A percentile compares a stretch with the other conserved stretches of the same genome.
Conservation (phyloP, 208 protist genomes). For the Trypanosoma scelopori region DNA sequence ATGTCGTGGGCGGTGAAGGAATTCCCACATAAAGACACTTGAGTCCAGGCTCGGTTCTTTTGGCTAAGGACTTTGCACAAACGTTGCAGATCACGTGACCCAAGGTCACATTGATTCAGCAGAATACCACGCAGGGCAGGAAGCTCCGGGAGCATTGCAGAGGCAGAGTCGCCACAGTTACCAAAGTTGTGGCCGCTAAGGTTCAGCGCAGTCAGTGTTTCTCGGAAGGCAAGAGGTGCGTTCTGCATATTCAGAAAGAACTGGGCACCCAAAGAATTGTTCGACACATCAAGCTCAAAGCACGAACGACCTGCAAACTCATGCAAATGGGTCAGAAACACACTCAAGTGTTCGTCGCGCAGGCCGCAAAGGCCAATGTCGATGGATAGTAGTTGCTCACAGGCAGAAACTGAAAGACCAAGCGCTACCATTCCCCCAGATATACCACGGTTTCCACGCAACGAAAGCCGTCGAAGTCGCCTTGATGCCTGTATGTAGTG, state of each 20-base stretch:
- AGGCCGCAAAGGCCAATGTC: slow-evolving; percentile 50
- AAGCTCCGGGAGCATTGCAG: slow-evolving; percentile 33
- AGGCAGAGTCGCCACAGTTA: slow-evolving; percentile 26
- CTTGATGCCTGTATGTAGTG: slow-evolving; percentile 30
- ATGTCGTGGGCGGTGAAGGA: slow-evolving; percentile 7
- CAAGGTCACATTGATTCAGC: slow-evolving; percentile 29
- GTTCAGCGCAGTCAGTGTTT: slow-evolving; percentile 28
- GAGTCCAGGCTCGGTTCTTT: slow-evolving; percentile 3
- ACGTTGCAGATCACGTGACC: slow-evolving; percentile 26
- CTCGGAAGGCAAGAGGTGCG: slow-evolving; percentile 19
- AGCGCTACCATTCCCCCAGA: slow-evolving; percentile 36
- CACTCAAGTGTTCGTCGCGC: slow-evolving; percentile 35
- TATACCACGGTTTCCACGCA: slow-evolving; percentile 45
- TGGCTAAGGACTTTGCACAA: slow-evolving; percentile 39
- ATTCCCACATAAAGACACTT: slow-evolving; percentile 13
- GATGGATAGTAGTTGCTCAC: slow-evolving; percentile 27
- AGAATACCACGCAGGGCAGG: slow-evolving; percentile 28
- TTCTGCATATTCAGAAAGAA: slow-evolving; percentile 31
- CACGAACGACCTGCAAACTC: slow-evolving; percentile 33
- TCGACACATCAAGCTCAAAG: slow-evolving; percentile 48
- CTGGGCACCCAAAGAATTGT: slow-evolving; percentile 35
- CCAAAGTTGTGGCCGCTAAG: slow-evolving; percentile 36
- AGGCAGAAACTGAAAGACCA: slow-evolving; percentile 32
- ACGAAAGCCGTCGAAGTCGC: slow-evolving; percentile 40
- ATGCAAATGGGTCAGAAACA: slow-evolving; percentile 31